These are phyloP conservation scores for Fraxinus americana DNA, from an alignment of 257 asterid species.

Conservation along the genomic window DNA sequence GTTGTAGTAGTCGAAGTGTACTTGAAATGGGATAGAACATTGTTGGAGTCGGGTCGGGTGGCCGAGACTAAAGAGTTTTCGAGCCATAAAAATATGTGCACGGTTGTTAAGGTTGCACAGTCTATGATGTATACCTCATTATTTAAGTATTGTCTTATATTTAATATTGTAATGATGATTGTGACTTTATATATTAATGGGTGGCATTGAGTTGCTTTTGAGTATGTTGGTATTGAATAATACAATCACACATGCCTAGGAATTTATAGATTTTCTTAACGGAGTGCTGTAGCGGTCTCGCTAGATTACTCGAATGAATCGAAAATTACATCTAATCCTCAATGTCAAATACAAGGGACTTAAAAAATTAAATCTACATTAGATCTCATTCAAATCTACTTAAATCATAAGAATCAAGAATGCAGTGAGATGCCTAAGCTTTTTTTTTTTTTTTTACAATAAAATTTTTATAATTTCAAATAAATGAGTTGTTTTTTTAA, in stretches of 20 bases:
- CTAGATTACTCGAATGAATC: neutral
- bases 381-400: neutral
- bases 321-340: too few species aligned
- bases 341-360: too few species aligned
- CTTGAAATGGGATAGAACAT: neutral
- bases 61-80: conserved; percentile 31
- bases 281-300: neutral
- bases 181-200: neutral
- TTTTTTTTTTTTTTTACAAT: too few species aligned
- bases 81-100: conserved; percentile 24
- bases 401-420: too few species aligned
- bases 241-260: neutral
- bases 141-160: neutral
- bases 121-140: conserved; percentile 4
- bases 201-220: neutral
- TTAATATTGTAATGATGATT: neutral
- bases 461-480: too few species aligned
- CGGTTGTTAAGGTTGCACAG: conserved; percentile 17
- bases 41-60: neutral
- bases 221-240: neutral
- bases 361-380: too few species aligned
- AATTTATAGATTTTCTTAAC: neutral
- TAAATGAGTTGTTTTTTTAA: too few species aligned
- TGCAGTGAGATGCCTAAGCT: too few species aligned
- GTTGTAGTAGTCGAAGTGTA: neutral